These are phyloP conservation scores for Monilinia fructicola DNA, from an alignment of 2,329 filamentous ascomycete genomes.

Conservation along the genomic window DNA sequence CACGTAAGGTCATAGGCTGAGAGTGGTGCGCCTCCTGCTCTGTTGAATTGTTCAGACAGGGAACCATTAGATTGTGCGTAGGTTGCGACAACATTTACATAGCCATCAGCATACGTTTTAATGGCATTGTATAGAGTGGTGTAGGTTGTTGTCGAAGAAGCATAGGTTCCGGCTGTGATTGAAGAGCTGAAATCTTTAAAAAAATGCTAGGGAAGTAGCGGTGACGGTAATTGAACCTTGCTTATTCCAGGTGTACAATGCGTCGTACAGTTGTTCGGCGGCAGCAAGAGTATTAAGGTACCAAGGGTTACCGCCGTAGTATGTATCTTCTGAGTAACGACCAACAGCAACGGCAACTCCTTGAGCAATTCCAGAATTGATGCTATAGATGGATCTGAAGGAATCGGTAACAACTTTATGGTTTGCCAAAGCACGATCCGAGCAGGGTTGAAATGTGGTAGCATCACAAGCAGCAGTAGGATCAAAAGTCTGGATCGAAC, in stretches of 20 bases:
- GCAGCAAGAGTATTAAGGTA: constrained; percentile 74
- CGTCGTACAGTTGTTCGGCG: constrained; percentile 77
- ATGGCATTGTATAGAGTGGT: constrained; percentile 63
- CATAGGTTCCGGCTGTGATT: constrained; percentile 62
- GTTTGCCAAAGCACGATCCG: constrained; percentile 63
- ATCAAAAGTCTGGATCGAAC: constrained; percentile 69
- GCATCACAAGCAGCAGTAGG: constrained; percentile 65
- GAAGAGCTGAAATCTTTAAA: constrained; percentile 65
- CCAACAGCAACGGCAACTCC: constrained; percentile 63
- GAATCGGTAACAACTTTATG: constrained; percentile 75
- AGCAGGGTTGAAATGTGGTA: constrained; percentile 68
- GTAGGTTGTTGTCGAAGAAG: constrained; percentile 57
- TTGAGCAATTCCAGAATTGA: constrained; percentile 65
- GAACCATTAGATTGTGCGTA: constrained; percentile 61
- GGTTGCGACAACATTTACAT: constrained; percentile 48
- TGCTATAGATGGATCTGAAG: constrained; percentile 67
- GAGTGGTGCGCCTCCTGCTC: constrained; percentile 52
- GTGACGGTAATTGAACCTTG: constrained; percentile 64
- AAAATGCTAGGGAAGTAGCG: constrained; percentile 66
- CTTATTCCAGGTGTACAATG: constrained; percentile 68
- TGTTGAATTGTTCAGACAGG: constrained; percentile 66
- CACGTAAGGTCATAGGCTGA: constrained; percentile 69
- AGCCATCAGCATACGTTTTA: constrained; percentile 61
- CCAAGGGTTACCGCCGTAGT: constrained; percentile 81
- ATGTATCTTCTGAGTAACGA: constrained; percentile 70